Conservation (phyloP, 2,329 filamentous ascomycete genomes). For the Aspergillus neoniger region DNA sequence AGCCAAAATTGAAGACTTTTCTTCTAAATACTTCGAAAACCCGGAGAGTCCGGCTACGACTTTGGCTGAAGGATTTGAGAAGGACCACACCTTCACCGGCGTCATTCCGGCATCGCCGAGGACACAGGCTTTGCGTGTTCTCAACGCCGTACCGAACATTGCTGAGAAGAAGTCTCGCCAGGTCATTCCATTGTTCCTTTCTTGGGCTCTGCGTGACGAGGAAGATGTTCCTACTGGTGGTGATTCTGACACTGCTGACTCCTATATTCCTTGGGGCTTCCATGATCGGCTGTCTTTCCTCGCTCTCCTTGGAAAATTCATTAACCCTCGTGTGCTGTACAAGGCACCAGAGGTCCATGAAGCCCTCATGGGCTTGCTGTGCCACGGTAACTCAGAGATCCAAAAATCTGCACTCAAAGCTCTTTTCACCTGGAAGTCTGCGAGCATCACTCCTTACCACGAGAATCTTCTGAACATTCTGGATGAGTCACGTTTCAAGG, state of each 20-base stretch:
- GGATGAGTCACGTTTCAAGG: slow-evolving; percentile 88
- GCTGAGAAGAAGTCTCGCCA: slow-evolving; percentile 84
- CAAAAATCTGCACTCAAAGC: slow-evolving; percentile 84
- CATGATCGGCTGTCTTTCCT: slow-evolving; percentile 81
- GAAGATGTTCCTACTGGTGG: slow-evolving; percentile 34
- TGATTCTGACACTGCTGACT: slow-evolving; percentile 21
- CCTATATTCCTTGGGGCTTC: slow-evolving; percentile 45
- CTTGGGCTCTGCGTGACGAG: slow-evolving; percentile 67
- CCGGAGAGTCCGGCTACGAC: slow-evolving; percentile 57
- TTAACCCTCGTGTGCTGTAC: slow-evolving; percentile 82
- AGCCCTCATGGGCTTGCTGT: slow-evolving; percentile 72
- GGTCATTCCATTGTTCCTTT: slow-evolving; percentile 81
- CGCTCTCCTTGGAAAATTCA: slow-evolving; percentile 77
- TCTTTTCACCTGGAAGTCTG: slow-evolving; percentile 85
- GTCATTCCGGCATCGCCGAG: slow-evolving; percentile 57
- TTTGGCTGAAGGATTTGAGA: slow-evolving; percentile 66
- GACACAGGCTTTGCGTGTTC: slow-evolving; percentile 75
- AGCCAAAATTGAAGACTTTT: slow-evolving; percentile 57
- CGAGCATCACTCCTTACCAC: slow-evolving; percentile 73
- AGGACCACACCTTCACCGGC: slow-evolving; percentile 52
- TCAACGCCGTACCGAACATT: slow-evolving; percentile 70
- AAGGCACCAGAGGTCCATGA: slow-evolving; percentile 73
- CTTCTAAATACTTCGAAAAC: slow-evolving; percentile 55
- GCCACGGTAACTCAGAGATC: slow-evolving; percentile 86
- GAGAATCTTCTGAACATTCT: slow-evolving; percentile 84